Evolutionary conservation across 1,139 yeast genomes (phyloP).

Genomic region (Sugiyamaella pinicola): DNA sequence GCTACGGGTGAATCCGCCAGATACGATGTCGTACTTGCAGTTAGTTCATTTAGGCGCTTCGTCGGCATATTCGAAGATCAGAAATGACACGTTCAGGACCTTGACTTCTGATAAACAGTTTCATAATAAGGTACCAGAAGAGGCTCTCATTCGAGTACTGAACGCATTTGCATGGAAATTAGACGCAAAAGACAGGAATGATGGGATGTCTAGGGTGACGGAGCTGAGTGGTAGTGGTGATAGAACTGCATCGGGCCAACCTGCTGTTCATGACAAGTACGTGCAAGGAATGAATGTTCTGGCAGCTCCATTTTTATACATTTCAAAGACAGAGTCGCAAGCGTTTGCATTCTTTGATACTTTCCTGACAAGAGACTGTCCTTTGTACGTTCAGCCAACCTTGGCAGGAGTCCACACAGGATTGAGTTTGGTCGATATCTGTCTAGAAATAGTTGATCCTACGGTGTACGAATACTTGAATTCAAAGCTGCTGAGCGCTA

Average conservation of each 20-base stretch:
- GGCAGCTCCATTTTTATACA: constrained; percentile 80
- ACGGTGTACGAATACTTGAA: constrained; percentile 62
- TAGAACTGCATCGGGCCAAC: constrained; percentile 24
- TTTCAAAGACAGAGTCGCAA: constrained; percentile 81
- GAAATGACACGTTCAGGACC: constrained; percentile 86
- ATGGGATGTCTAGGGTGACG: not conserved
- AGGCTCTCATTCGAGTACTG: constrained; percentile 65
- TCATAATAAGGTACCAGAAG: constrained; percentile 67
- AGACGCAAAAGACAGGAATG: not conserved
- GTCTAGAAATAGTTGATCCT: constrained; percentile 73
- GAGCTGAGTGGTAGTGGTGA: not conserved
- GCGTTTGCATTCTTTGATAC: constrained; percentile 73
- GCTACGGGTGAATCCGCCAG: constrained; percentile 62
- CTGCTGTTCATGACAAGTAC: constrained; percentile 44
- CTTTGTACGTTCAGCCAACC: constrained; percentile 76
- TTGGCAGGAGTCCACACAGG: constrained; percentile 86
- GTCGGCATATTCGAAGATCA: constrained; percentile 64
- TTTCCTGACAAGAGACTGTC: constrained; percentile 63
- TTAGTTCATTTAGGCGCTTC: constrained; percentile 62
- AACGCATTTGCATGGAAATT: constrained; percentile 68
- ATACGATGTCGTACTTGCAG: constrained; percentile 55
- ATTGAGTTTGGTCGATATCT: constrained; percentile 59
- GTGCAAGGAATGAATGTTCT: constrained; percentile 93
- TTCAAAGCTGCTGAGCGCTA: constrained; percentile 70
- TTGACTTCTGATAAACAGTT: constrained; percentile 73